Conservation (phyloP, 2,329 filamentous ascomycete genomes). For the Pseudogymnoascus sp. region DNA sequence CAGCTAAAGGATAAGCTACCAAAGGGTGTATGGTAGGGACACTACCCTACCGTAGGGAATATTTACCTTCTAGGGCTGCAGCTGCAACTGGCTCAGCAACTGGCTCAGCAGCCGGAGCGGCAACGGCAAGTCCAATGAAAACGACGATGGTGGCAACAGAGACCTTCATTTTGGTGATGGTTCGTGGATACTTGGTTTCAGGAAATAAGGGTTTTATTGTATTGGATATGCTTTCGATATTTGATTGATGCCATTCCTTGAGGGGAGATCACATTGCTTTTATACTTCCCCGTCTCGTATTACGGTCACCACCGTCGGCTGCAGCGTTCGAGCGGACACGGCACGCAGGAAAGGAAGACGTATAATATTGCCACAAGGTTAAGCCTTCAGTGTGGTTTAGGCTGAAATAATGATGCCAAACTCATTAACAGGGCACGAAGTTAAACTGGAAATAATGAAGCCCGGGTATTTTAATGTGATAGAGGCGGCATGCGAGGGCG, state of each 20-base stretch:
- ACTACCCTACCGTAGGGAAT: too few relatives aligned
- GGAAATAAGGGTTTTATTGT: not conserved
- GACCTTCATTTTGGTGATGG: not conserved
- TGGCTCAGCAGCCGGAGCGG: not conserved
- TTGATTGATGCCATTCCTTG: not conserved
- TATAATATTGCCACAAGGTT: not conserved
- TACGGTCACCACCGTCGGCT: too few relatives aligned
- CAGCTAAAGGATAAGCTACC: not conserved
- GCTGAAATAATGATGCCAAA: not conserved
- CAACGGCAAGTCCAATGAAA: not conserved
- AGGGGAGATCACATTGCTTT: not conserved
- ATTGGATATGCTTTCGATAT: not conserved
- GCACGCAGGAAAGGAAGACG: not conserved
- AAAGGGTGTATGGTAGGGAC: not conserved
- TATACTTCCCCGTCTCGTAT: not conserved
- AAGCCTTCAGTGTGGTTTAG: not conserved
- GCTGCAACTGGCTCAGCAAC: not conserved
- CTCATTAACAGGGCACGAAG: not conserved
- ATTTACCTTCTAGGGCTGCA: not conserved
- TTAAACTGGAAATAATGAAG: not conserved
- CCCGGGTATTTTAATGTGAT: not conserved
- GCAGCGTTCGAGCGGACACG: not conserved
- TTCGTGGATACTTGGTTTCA: not conserved
- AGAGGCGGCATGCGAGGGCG: not conserved
- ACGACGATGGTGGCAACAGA: not conserved